A percentile compares a stretch with the other conserved stretches of the same genome.
Conservation (phyloP, 2,329 filamentous ascomycete genomes). For the Amauroascus niger region DNA sequence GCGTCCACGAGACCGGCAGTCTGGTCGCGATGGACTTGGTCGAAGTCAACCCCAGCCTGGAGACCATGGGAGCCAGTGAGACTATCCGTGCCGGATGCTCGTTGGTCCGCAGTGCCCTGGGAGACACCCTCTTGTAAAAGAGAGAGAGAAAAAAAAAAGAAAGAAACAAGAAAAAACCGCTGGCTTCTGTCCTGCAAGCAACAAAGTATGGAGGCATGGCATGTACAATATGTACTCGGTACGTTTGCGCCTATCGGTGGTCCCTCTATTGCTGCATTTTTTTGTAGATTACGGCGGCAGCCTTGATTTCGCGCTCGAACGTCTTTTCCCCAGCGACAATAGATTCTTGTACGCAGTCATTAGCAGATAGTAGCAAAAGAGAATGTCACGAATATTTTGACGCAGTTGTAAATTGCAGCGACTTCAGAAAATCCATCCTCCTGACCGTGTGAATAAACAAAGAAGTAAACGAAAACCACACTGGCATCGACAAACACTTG, state of each 20-base stretch:
- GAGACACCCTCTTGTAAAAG: slow-evolving; percentile 70
- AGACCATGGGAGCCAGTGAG: slow-evolving; percentile 62
- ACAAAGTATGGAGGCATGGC: neutral
- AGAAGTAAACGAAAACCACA: too few relatives aligned
- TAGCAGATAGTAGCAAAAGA: neutral
- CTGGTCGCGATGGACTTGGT: slow-evolving; percentile 72
- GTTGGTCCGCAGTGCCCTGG: slow-evolving; percentile 80
- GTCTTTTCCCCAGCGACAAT: neutral
- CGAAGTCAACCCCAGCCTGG: slow-evolving; percentile 67
- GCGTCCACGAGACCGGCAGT: slow-evolving; percentile 68
- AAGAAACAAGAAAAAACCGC: neutral
- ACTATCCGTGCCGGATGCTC: slow-evolving; percentile 87
- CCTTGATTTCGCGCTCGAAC: neutral
- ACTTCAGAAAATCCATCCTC: too few relatives aligned
- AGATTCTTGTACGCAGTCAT: neutral
- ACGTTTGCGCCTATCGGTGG: neutral
- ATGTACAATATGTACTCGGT: neutral
- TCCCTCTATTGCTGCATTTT: neutral
- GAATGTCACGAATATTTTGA: neutral
- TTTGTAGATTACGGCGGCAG: slow-evolving; percentile 5
- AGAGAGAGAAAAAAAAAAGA: neutral
- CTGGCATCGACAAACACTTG: too few relatives aligned
- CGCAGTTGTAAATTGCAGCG: neutral
- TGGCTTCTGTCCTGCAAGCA: neutral
- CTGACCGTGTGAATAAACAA: too few relatives aligned